A percentile compares a stretch with the other conserved stretches of the same genome.
Evolutionary conservation across 768 basidiomycete species (phyloP).

Genomic region (Agaricus subrufescens): DNA sequence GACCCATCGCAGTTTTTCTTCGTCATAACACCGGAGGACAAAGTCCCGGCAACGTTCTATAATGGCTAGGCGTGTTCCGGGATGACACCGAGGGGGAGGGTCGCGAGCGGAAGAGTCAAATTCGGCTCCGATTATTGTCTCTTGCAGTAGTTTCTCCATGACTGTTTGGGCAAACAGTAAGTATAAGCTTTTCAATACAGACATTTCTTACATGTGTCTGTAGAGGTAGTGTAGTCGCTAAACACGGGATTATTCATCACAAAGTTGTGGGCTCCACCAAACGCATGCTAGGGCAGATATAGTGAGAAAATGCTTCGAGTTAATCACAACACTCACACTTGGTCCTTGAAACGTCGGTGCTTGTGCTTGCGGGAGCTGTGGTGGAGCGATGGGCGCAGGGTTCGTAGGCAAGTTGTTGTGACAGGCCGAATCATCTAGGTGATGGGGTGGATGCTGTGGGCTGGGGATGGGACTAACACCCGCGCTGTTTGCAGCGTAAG

Average conservation of each 20-base stretch:
- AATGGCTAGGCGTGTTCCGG: not conserved
- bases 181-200: not conserved
- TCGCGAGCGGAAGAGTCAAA: not conserved
- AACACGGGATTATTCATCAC: not conserved
- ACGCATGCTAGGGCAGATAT: not conserved
- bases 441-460: too few relatives aligned
- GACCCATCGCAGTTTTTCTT: not conserved
- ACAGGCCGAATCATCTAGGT: too few relatives aligned
- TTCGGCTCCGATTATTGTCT: not conserved
- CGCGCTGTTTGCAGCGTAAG: too few relatives aligned
- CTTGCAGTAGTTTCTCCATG: not conserved
- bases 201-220: not conserved
- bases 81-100: not conserved
- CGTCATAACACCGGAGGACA: not conserved
- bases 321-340: too few relatives aligned
- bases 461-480: too few relatives aligned
- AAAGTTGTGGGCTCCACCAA: not conserved
- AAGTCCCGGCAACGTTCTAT: not conserved
- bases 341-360: too few relatives aligned
- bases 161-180: not conserved
- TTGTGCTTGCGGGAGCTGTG: too few relatives aligned
- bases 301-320: not conserved
- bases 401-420: too few relatives aligned
- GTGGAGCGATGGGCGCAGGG: too few relatives aligned
- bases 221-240: not conserved